Evolutionary conservation across 1,284 basidiomycete species (phyloP).

Genomic region (Malassezia furfur): DNA sequence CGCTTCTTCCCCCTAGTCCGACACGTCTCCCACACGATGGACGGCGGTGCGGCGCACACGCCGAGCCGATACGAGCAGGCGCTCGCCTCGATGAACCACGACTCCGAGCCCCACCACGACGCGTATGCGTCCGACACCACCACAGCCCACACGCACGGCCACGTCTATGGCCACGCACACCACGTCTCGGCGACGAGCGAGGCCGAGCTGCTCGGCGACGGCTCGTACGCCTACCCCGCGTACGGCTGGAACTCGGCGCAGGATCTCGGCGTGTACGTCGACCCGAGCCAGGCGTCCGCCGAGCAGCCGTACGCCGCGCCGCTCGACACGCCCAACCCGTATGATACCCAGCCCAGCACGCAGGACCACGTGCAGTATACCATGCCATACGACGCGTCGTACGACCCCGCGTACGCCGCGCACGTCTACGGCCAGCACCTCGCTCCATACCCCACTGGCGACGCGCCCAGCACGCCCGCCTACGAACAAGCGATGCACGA

Average conservation of each 20-base stretch:
- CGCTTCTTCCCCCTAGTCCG: neutral
- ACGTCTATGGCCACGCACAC: neutral
- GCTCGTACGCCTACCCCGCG: neutral
- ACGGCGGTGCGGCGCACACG: too few species aligned
- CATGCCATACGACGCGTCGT: neutral
- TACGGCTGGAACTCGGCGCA: neutral
- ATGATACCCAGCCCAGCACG: neutral
- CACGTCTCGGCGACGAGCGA: constrained; percentile 2
- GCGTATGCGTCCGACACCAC: neutral
- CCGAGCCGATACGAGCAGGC: constrained; percentile 4
- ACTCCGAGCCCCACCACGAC: neutral
- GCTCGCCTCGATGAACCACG: constrained; percentile 2
- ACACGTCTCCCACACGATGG: neutral
- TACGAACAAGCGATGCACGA: neutral
- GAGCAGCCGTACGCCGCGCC: neutral
- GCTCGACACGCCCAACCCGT: neutral
- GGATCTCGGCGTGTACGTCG: neutral
- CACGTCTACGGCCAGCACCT: neutral
- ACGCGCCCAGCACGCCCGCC: neutral
- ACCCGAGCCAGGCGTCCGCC: neutral
- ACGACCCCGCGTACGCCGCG: neutral
- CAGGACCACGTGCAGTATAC: neutral
- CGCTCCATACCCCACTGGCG: neutral
- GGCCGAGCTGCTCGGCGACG: neutral
- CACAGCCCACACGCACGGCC: neutral